Evolutionary conservation across 257 asterid genomes (phyloP), one percentile per base, ranked within the genome.

Genomic region (Paraleonurus japonicus): DNA sequence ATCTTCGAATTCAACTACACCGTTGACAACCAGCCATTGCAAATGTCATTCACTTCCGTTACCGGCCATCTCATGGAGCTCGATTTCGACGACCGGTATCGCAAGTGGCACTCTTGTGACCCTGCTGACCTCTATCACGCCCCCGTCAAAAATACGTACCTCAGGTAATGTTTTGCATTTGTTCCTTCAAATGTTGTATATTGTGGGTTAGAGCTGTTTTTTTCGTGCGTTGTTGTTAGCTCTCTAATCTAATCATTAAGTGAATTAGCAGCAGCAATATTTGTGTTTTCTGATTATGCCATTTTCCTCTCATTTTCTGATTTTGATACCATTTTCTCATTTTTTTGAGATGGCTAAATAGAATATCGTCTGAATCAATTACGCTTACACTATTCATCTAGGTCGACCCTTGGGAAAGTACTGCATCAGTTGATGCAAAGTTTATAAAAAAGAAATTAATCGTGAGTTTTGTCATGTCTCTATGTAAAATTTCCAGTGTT

Each of bases 1-100:
- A 91, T 94, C 2, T 94, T 91, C 75, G 99, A 94, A 82, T 94
- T 89, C 84, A 81, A 81, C 63, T 89, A 87, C 81, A 35, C 75
- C 69, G 63, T 89, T 50, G 80, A 78, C 4, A 83, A 83, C 62
- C 93, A 86, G 79, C 86, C 80, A 15, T 78, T 87, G 70, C 88
- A 84, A n/a, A 94, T 94, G 99, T 76, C 85, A 1, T 89, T 94
- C 81, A 94, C 99, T 20, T 94, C 99, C 28, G 98, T 94, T 47
- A 91, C 96, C 1, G 99, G 99, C 10, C 99, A 94, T 79, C 95
- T 94, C 59, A 94, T 94, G 99, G 99, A 94, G 82, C 85, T 91
- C 65, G 98, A 89, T 1, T 94, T 94, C 74, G 96, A 89, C 3
- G 96, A 91, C 0, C 86, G 97, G 26, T 91, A 77, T 72, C 88